Base-by-base conservation (phyloP, 768 basidiomycete species). In the Suillus alpinus region DNA sequence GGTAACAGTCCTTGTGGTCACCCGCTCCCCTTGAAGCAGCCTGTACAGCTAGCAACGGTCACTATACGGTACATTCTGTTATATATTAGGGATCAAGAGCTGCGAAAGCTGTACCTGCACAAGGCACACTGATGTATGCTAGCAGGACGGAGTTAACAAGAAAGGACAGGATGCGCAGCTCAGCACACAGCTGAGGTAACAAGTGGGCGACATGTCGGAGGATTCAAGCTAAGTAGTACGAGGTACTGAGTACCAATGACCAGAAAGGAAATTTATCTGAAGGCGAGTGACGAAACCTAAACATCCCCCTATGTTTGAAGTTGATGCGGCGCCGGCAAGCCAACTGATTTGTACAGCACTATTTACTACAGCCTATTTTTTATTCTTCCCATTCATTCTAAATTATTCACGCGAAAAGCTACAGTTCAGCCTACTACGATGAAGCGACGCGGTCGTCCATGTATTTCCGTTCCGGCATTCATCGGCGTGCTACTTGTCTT, bases 401-500 rank as follows among this genome's bases (percentile, higher is more conserved):
- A n/a, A n/a, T n/a, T n/a, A 50, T 50, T n/a, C 49, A 50, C 49
- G 49, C 49, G 49, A 32, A n/a, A 50, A 50, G 10, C 49, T 50
- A 32, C 31, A 31, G 29, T 10, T 5, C 8, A 49, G 4, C 16
- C 29, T 9, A 12, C 31, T 31, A 6, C 10, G n/a, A 50, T 50
- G 49, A 32, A 31, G 18, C 49, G 49, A 32, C 18, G 6, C 18
- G 18, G 29, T 18, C 49, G 31, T 12, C 44, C 44, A 26, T 26
- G 23, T 26, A 9, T 29, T n/a, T 32, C 31, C 29, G 18, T 32
- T 12, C 18, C 18, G 2, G 18, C 5, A 6, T 12, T 72, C 31
- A 55, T 72, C 16, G 63, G 49, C 1, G 12, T 56, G 0, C 68
- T 71, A 16, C 63, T 72, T n/a, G 47, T 72, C 1, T 58, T 72